Base-by-base conservation (phyloP, 352 stramenopile genomes). In the Globisporangium orthogonon region DNA sequence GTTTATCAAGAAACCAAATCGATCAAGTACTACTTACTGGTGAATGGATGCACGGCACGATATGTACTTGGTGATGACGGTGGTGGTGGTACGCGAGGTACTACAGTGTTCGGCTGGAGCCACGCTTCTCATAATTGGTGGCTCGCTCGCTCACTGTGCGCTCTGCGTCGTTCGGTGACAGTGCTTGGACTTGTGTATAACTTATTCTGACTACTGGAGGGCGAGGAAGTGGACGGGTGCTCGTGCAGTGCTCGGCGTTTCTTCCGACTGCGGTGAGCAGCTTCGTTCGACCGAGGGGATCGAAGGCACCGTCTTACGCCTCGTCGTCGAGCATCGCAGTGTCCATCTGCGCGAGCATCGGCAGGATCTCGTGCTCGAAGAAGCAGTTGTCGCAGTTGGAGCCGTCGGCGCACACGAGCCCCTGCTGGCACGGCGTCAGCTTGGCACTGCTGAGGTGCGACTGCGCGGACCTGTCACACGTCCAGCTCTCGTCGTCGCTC, bases 341-440 rank as follows among this genome's bases (percentile, higher is more conserved):
- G 48, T 73, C 66, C 7, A 73, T 31, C 54, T 73, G 66, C 62
- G 51, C 56, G 33, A 73, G 63, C 54, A 73, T 61, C 30, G 66
- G 66, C 54, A 73, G 52, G 50, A 73, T 73, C 56, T 73, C 66
- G 17, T 48, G 62, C 62, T 70, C 62, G 55, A 73, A 73, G 62
- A 73, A 73, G 49, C 62, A 59, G 54, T 58, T 54, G 56, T 69
- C 57, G 17, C 57, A 63, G 41, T 58, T n/a, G 17, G 40, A 31
- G 23, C 56, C 45, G 4, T 71, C 39, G 0, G 44, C 9, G 23
- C 57, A 56, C 57, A 41, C 44, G 57, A 53, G 57, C 11, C 49
- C 49, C 28, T 58, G 50, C 15, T 39, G 41, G 10, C 52, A 58
- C 18, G 43, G 50, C 11, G 37, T 29, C 46, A 55, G 15, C 11